These are phyloP conservation scores for Kluyveromyces lactis DNA, from an alignment of 805 yeast species.

Conservation along the genomic window DNA sequence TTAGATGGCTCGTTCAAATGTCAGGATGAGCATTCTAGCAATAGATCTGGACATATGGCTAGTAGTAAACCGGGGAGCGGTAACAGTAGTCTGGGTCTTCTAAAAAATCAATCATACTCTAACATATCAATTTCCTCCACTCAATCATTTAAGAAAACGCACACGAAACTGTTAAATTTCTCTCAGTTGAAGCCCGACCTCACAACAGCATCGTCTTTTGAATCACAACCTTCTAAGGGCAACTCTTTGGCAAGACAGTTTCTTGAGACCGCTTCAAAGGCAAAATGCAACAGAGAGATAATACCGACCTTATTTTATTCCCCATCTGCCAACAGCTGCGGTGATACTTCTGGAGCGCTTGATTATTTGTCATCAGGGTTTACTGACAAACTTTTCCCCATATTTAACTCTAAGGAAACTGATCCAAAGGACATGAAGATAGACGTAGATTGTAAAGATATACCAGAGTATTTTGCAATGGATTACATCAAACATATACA, in stretches of 20 bases:
- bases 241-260: constrained; percentile 4
- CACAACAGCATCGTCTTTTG: neutral
- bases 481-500: constrained; percentile 9
- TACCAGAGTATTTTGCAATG: constrained; percentile 1
- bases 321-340: neutral
- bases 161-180: neutral
- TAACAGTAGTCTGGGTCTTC: neutral
- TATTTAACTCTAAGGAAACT: neutral
- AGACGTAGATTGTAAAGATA: neutral
- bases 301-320: neutral
- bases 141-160: neutral
- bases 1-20: neutral
- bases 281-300: neutral
- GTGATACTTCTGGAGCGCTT: neutral
- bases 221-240: neutral
- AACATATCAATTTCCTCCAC: neutral
- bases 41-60: neutral
- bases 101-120: neutral
- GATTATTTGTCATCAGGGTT: neutral
- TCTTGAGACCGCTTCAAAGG: constrained; percentile 1
- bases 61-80: neutral
- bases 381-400: neutral
- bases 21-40: no score
- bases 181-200: neutral
- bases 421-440: neutral